Conservation (phyloP, 176 grass and related monocot species). For the Oryza punctata region DNA sequence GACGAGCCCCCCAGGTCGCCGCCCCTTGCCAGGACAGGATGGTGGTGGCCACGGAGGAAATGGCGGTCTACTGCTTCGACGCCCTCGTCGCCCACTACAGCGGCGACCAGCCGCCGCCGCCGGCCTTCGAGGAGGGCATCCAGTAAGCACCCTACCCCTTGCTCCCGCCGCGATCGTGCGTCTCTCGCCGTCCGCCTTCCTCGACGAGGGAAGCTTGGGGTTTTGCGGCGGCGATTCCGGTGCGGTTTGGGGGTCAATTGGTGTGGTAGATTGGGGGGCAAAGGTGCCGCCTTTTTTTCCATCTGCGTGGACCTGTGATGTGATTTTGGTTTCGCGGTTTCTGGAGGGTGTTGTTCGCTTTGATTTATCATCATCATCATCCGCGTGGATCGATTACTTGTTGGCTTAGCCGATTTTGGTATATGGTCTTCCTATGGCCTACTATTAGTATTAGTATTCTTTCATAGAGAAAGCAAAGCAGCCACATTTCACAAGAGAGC, state of each 20-base stretch:
- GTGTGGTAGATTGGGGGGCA: conserved; percentile 41
- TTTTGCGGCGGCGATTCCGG: background rate
- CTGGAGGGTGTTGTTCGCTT: background rate
- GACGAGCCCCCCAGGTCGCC: background rate
- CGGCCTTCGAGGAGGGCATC: conserved; percentile 87
- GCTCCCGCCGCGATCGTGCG: background rate
- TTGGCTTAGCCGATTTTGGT: background rate
- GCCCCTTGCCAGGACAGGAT: conserved; percentile 38
- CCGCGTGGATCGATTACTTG: background rate
- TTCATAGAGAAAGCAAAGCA: background rate
- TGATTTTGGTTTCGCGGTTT: conserved; percentile 5
- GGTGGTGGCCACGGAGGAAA: conserved; percentile 91
- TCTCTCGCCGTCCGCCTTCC: background rate
- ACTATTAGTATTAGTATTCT: background rate
- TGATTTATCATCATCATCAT: background rate
- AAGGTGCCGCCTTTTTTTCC: background rate
- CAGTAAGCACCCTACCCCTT: conserved; percentile 57
- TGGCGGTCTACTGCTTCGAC: conserved; percentile 97
- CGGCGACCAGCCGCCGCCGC: conserved; percentile 65
- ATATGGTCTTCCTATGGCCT: background rate
- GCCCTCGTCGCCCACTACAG: conserved; percentile 87
- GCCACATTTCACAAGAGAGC: background rate
- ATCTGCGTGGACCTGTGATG: background rate
- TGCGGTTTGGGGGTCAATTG: conserved; percentile 3
- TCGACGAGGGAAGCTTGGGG: background rate